A percentile compares a stretch with the other conserved stretches of the same genome.
Evolutionary conservation across 345 rosid genomes (phyloP).

Genomic region (Psidium friedrichsthalianum): DNA sequence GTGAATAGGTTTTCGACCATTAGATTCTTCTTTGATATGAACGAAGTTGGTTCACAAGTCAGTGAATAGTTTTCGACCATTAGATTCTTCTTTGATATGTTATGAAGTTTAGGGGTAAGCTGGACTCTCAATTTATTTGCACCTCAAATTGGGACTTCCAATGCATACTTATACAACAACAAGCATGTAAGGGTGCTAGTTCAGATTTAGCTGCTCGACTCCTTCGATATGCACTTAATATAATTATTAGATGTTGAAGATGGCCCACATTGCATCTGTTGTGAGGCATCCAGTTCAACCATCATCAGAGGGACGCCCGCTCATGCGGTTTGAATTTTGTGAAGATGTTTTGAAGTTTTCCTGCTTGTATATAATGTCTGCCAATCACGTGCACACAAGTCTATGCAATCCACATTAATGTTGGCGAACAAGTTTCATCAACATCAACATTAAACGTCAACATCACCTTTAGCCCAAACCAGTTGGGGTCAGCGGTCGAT

Average conservation of each 20-base stretch:
- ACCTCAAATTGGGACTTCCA: neutral
- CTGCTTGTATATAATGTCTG: neutral
- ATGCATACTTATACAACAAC: neutral
- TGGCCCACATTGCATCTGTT: slow-evolving; percentile 78
- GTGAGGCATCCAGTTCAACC: slow-evolving; percentile 55
- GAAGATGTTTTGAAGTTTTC: neutral
- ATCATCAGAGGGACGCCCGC: slow-evolving; percentile 28
- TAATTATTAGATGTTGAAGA: slow-evolving; percentile 61
- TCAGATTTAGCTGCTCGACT: neutral
- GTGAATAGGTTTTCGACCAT: neutral
- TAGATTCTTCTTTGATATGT: neutral
- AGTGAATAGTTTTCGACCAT: neutral
- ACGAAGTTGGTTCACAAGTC: neutral
- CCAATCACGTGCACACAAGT: neutral
- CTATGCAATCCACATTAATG: neutral
- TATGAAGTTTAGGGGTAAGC: neutral
- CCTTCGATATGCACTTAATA: slow-evolving; percentile 20
- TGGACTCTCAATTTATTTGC: neutral
- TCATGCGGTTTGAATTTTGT: slow-evolving; percentile 29
- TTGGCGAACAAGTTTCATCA: no score
- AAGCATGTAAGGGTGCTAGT: neutral
- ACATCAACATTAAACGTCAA: no score
- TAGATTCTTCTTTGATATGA: neutral
- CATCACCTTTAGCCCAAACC: no score
- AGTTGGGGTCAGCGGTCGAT: no score